Conservation (phyloP, 208 protist genomes). For the Acanthamoeba lenticulata region DNA sequence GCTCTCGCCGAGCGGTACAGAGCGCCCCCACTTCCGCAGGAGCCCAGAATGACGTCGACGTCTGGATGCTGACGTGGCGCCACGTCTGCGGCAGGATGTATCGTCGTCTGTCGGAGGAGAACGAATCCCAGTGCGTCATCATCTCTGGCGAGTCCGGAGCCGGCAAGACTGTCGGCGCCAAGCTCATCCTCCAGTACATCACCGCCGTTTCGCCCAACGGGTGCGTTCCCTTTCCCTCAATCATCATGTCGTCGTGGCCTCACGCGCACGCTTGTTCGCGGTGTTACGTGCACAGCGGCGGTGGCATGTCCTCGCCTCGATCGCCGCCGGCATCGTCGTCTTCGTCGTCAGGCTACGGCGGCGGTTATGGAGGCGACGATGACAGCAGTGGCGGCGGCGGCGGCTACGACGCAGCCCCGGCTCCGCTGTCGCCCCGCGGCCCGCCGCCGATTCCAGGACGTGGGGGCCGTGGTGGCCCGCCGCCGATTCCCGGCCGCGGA, state of each 20-base stretch:
- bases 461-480: not conserved
- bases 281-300: not conserved
- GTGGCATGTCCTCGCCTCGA: not conserved
- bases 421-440: not conserved
- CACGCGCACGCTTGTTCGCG: not conserved
- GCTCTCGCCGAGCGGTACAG: not conserved
- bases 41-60: no score
- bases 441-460: conserved; percentile 38
- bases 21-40: not conserved
- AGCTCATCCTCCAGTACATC: not conserved
- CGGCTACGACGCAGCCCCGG: not conserved
- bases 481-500: not conserved
- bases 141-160: conserved; percentile 24
- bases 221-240: not conserved
- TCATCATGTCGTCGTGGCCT: not conserved
- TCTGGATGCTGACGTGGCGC: no score
- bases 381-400: not conserved
- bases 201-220: not conserved
- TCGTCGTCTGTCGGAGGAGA: not conserved
- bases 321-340: not conserved
- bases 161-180: conserved; percentile 13
- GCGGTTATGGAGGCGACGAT: not conserved
- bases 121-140: not conserved
- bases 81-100: not conserved
- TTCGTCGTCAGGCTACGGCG: not conserved